Evolutionary conservation across 2,329 filamentous ascomycete genomes (phyloP), one percentile per base, ranked within the genome.

Genomic region (Exophiala aquamarina): DNA sequence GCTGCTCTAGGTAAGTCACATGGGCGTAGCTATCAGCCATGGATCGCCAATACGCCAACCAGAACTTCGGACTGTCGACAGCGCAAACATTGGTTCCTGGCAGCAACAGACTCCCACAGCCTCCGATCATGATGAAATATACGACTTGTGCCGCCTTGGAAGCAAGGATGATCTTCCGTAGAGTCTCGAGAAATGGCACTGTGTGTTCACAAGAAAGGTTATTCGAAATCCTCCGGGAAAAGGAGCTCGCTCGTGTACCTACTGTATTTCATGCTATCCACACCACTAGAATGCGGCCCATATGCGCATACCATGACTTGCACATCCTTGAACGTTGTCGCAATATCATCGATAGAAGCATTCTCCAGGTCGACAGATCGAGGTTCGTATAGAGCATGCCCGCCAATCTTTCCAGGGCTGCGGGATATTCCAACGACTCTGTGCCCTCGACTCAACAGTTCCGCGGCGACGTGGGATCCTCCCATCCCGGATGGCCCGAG

Each of bases 351-450:
- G 11, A 44, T 18, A 14, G 31, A 23, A 11, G 15, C 29, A 21
- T 35, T 28, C 18, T 44, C 32, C 31, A 44, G n/a, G 18, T 28
- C 20, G 8, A 41, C 26, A 10, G 38, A 28, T 15, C 38, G 20
- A 15, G 38, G 38, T 28, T 41, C 38, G 23, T 41, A 41, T 18
- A 20, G 38, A 11, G 29, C 9, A 17, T 44, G 41, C 4, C 15
- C 13, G 7, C 41, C 41, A 11, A 44, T 14, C 31, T 18, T 35
- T 6, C 11, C 31, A 3, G 41, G 41, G 47, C 59, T 62, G 4
- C 66, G 63, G 23, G 67, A 51, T 2, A 64, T 57, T 19, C 62
- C 65, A n/a, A 67, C 42, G 7, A 69, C 66, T 3, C 54, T 59
- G 48, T 69, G 61, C 7, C 61, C 60, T 1, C 58, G 60, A 32